phyloP scores from a whole-genome alignment of 75 land plant species.

The Pinus albicaulis region DNA sequence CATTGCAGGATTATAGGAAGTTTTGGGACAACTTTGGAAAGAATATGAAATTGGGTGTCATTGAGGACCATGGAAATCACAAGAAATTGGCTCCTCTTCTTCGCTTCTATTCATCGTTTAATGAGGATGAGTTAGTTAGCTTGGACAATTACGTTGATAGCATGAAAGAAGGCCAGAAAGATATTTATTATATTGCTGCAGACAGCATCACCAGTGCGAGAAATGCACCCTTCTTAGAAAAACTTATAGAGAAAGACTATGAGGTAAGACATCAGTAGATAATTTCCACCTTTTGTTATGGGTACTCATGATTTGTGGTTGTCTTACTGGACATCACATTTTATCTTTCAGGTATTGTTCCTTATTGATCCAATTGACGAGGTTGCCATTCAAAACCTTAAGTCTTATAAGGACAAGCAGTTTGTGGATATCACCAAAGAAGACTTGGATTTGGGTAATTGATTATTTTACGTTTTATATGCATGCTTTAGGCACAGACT shows the following conservation, averaged over 20 bases:
- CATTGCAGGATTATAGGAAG: conserved; percentile 76
- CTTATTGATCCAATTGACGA: conserved; percentile 96
- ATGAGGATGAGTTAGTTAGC: conserved; percentile 77
- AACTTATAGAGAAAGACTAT: conserved; percentile 62
- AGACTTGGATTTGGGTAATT: conserved; percentile 86
- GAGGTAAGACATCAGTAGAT: conserved; percentile 52
- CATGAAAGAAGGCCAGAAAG: conserved; percentile 98
- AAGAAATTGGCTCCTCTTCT: conserved; percentile 91
- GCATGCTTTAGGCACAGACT: neutral
- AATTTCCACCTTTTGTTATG: conserved; percentile 1
- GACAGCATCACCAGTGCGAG: conserved; percentile 90
- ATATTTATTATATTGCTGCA: conserved; percentile 89
- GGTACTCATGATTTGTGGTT: neutral
- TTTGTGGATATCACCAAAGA: conserved; percentile 98
- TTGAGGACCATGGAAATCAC: conserved; percentile 87
- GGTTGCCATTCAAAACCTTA: conserved; percentile 70
- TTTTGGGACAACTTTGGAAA: conserved; percentile 97
- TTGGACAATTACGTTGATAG: conserved; percentile 89
- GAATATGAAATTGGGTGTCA: conserved; percentile 82
- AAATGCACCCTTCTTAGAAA: conserved; percentile 93
- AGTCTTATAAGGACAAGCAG: conserved; percentile 87
- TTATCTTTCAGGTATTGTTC: conserved; percentile 64
- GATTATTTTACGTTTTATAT: neutral
- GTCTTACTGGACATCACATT: neutral
- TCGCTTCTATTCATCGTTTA: conserved; percentile 88